These are phyloP conservation scores for Bacidia gigantensis DNA, from an alignment of 495 filamentous ascomycete species.

Conservation along the genomic window DNA sequence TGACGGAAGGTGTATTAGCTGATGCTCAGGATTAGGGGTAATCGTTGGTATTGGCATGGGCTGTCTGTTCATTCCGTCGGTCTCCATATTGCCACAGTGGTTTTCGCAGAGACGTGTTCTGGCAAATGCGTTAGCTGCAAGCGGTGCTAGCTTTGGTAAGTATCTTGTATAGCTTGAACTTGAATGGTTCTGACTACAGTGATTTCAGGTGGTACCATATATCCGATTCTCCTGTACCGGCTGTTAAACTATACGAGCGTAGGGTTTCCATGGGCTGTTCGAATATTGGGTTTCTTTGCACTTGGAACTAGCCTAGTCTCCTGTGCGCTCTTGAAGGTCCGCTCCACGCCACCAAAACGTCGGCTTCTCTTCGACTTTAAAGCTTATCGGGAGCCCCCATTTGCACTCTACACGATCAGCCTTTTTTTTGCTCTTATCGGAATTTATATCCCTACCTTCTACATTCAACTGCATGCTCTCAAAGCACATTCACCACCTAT, in stretches of 20 bases:
- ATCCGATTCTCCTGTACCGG: constrained; percentile 53
- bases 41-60: constrained; percentile 31
- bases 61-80: constrained; percentile 41
- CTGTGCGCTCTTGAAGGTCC: constrained; percentile 38
- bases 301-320: constrained; percentile 41
- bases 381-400: constrained; percentile 33
- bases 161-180: background rate
- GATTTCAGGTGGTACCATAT: constrained; percentile 43
- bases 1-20: no score
- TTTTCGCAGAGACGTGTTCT: constrained; percentile 39
- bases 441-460: constrained; percentile 61
- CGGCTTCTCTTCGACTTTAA: constrained; percentile 30
- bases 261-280: constrained; percentile 55
- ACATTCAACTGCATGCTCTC: constrained; percentile 50
- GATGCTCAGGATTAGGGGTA: no score
- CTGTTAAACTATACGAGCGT: constrained; percentile 40
- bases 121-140: constrained; percentile 43
- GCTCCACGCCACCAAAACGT: constrained; percentile 32
- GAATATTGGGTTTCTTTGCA: constrained; percentile 44
- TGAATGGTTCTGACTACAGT: no score
- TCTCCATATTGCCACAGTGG: constrained; percentile 46
- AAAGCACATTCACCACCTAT: constrained; percentile 33
- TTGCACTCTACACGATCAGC: constrained; percentile 26
- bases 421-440: constrained; percentile 49
- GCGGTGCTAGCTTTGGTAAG: constrained; percentile 42